phyloP scores from a whole-genome alignment of 257 asterid species.

The Plectranthus barbatus region DNA sequence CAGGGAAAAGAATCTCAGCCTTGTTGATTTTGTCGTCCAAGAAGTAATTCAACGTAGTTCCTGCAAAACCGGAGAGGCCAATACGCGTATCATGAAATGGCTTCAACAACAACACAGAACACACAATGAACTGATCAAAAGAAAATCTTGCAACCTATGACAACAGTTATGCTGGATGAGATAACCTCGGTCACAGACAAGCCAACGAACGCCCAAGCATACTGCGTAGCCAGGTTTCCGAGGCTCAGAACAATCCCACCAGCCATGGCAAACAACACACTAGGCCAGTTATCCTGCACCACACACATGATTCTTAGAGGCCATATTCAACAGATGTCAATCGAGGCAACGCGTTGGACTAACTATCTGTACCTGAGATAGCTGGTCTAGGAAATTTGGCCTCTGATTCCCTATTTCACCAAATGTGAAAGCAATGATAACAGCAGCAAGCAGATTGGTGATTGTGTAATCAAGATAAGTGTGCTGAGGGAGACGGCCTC shows the following conservation, averaged over 20 bases:
- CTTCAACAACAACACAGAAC: no score
- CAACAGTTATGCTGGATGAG: constrained; percentile 43
- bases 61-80: no score
- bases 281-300: constrained; percentile 36
- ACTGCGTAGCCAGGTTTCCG: constrained; percentile 37
- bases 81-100: no score
- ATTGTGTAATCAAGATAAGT: constrained; percentile 43
- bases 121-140: no score
- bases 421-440: constrained; percentile 32
- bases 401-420: constrained; percentile 34
- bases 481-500: constrained; percentile 55
- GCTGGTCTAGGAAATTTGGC: constrained; percentile 35
- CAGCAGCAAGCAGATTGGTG: constrained; percentile 30
- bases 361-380: constrained; percentile 26
- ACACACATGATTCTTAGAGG: no score
- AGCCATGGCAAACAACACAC: constrained; percentile 37
- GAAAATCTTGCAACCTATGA: constrained; percentile 23
- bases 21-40: constrained; percentile 34
- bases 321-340: no score
- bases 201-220: constrained; percentile 48
- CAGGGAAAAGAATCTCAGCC: constrained; percentile 46
- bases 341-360: no score
- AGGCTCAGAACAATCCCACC: constrained; percentile 41
- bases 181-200: constrained; percentile 47
- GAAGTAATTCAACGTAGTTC: constrained; percentile 43